Evolutionary conservation across 441 rosid species (phyloP).

Genomic region (Jatropha multifida): DNA sequence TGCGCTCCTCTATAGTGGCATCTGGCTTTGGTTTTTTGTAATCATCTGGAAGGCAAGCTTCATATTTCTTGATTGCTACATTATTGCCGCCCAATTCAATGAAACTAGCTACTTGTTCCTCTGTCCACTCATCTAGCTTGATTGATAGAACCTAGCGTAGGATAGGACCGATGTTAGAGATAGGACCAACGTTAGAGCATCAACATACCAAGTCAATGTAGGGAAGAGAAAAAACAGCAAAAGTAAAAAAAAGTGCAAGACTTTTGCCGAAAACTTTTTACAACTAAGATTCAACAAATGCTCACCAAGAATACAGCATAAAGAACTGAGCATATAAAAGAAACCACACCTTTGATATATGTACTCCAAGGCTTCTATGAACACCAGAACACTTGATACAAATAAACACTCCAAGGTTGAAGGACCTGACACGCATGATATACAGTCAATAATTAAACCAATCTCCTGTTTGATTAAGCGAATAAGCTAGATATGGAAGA

Average conservation of each 20-base stretch:
- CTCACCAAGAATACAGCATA: not conserved
- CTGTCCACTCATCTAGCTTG: conserved; percentile 97
- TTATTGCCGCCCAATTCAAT: conserved; percentile 72
- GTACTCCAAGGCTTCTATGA: conserved; percentile 98
- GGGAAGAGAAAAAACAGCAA: not conserved
- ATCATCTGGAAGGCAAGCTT: conserved; percentile 66
- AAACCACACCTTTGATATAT: conserved; percentile 75
- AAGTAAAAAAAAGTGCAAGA: not conserved
- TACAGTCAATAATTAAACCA: not conserved
- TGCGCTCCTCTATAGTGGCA: conserved; percentile 70
- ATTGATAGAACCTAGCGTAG: conserved; percentile 74
- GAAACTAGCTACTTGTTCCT: conserved; percentile 73
- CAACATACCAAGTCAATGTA: conserved; percentile 14
- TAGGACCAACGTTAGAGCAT: not conserved
- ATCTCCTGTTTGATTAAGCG: not conserved
- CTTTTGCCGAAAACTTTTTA: not conserved
- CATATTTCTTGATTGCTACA: conserved; percentile 67
- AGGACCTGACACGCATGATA: conserved; percentile 50
- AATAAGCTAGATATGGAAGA: not conserved
- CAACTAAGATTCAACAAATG: not conserved
- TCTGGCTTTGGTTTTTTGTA: conserved; percentile 75
- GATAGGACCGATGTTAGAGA: conserved; percentile 10
- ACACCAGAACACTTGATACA: conserved; percentile 98
- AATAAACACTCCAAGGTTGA: conserved; percentile 76
- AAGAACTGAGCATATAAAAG: not conserved